Base-by-base conservation (phyloP, 2,329 filamentous ascomycete genomes). In the Botrytis fragariae region DNA sequence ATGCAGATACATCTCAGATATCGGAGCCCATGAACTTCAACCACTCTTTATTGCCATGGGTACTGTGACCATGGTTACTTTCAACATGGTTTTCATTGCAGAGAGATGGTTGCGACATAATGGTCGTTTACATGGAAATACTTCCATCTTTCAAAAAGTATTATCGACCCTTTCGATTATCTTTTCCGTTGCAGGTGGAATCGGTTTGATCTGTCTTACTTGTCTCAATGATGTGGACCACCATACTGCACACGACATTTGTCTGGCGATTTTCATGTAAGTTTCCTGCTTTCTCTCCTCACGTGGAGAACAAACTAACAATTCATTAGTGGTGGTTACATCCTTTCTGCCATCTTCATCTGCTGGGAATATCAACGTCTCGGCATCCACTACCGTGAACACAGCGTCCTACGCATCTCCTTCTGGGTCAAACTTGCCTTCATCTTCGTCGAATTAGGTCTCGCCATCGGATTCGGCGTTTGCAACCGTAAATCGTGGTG, bases 401-500 rank as follows among this genome's bases (percentile, higher is more conserved):
- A 95, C 82, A 88, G 86, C 72, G 84, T 96, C 76, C 88, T 99
- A 18, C 88, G 90, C 65, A 82, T 87, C 74, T 96, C 92, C 73
- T 98, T 98, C 85, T 95, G 91, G 88, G 86, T 96, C 80, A 99
- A 99, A 83, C 87, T 97, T 42, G 77, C 82, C 74, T 98, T 99
- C 83, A 92, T 98, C 81, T 79, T 98, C 73, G 80, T 95, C 78
- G 95, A 98, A 82, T 78, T 97, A 57, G 84, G 82, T 29, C 88
- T 99, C 14, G 90, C 89, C 75, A 86, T 94, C 79, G 90, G 87
- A 62, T 98, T 98, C 81, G 91, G 86, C 35, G 85, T 89, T 6
- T 85, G 85, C 72, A 87, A 85, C 51, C 85, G 83, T 57, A 82
- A 81, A 5, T 74, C 83, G 14, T 79, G 85, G 37, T 87, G 86